Percentiles rank a stretch among this genome's conserved stretches.
Evolutionary conservation across 441 rosid genomes (phyloP).

Genomic region (Rhodomyrtus psidioides): DNA sequence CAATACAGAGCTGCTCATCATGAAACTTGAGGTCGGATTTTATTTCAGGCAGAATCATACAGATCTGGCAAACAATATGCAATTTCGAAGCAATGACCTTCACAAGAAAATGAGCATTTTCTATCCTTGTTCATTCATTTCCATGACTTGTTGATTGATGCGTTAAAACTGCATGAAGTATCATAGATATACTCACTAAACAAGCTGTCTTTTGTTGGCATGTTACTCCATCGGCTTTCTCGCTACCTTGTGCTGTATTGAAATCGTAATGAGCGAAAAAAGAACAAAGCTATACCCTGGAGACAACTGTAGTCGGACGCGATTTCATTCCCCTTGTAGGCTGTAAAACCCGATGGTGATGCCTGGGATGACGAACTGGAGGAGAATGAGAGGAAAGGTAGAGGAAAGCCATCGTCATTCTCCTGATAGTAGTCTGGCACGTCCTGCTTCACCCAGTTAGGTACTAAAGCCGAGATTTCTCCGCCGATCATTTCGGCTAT

Average conservation of each 20-base stretch:
- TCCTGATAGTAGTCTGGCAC: conserved; percentile 21
- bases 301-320: conserved; percentile 26
- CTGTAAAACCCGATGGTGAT: conserved; percentile 34
- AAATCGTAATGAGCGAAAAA: background rate
- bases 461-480: conserved; percentile 41
- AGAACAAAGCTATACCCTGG: conserved; percentile 32
- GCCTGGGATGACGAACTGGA: conserved; percentile 53
- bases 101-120: background rate
- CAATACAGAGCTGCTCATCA: conserved; percentile 11
- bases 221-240: background rate
- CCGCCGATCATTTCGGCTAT: conserved; percentile 57
- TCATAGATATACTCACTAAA: background rate
- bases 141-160: background rate
- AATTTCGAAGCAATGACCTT: background rate
- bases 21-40: background rate
- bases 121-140: background rate
- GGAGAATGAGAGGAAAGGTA: conserved; percentile 40
- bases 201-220: background rate
- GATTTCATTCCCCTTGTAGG: background rate
- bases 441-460: conserved; percentile 28
- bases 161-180: background rate
- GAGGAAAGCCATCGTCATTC: conserved; percentile 24
- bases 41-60: background rate
- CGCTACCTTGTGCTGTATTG: background rate
- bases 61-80: background rate